phyloP scores from a whole-genome alignment of 805 yeast genomes.

The Pichia gijzeniarum region DNA sequence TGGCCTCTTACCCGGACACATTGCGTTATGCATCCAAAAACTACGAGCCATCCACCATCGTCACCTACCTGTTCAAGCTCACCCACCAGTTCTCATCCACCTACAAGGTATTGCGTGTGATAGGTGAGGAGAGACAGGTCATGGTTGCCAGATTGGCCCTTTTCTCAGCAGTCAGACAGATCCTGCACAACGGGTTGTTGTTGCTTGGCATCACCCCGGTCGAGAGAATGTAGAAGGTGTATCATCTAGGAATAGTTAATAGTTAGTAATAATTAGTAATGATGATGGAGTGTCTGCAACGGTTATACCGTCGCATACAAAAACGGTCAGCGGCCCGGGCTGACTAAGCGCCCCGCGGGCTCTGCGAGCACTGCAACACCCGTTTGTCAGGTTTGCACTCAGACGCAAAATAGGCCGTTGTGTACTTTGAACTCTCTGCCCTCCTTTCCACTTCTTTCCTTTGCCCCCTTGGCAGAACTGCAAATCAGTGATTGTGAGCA shows the following conservation, averaged over 20 bases:
- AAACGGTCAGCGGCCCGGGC: too few species aligned
- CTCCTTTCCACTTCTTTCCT: background rate
- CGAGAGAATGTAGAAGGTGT: constrained; percentile 72
- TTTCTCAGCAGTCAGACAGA: constrained; percentile 85
- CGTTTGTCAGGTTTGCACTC: too few species aligned
- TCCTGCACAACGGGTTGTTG: constrained; percentile 81
- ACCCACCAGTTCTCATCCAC: constrained; percentile 95
- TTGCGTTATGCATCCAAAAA: constrained; percentile 77
- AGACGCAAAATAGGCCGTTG: too few species aligned
- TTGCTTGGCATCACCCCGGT: constrained; percentile 95
- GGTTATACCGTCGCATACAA: too few species aligned
- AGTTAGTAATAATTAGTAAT: too few species aligned
- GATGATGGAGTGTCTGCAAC: too few species aligned
- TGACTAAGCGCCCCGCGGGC: too few species aligned
- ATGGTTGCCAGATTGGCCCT: constrained; percentile 90
- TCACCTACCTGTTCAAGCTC: constrained; percentile 85
- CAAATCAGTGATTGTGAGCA: background rate
- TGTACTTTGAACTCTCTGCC: too few species aligned
- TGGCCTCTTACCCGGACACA: constrained; percentile 89
- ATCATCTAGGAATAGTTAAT: background rate
- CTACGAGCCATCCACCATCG: constrained; percentile 88
- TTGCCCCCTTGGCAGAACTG: background rate
- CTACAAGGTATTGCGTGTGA: constrained; percentile 93
- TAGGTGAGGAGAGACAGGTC: constrained; percentile 84
- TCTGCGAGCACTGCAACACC: too few species aligned